Conservation (phyloP, 2,329 filamentous ascomycete species). For the Nigrospora sphaerica region DNA sequence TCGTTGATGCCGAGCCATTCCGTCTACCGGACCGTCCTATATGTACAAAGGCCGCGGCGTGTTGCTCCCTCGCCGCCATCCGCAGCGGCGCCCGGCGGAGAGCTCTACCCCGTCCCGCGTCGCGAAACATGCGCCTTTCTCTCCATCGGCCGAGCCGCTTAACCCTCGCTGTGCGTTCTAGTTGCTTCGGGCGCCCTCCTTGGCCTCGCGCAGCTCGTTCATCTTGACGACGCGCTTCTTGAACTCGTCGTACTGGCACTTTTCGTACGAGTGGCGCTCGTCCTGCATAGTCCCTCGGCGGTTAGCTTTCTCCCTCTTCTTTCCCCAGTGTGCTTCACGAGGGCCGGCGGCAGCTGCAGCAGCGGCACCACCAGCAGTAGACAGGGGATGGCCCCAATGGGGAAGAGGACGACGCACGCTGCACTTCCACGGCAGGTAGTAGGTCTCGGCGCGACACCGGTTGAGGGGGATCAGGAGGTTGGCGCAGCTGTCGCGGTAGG, state of each 20-base stretch:
- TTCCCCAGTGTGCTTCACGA: neutral
- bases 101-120: neutral
- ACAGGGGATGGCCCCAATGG: neutral
- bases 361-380: too few relatives aligned
- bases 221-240: slow-evolving; percentile 98
- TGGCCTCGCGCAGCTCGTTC: slow-evolving; percentile 86
- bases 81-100: neutral
- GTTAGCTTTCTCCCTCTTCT: neutral
- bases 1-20: too few relatives aligned
- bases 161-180: slow-evolving; percentile 25
- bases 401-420: slow-evolving; percentile 54
- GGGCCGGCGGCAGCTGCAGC: neutral
- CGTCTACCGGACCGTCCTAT: neutral
- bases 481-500: slow-evolving; percentile 94
- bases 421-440: slow-evolving; percentile 97
- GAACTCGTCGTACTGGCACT: slow-evolving; percentile 98
- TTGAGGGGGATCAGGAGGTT: slow-evolving; percentile 93
- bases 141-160: too few relatives aligned
- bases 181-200: slow-evolving; percentile 81
- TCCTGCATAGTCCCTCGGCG: slow-evolving; percentile 47
- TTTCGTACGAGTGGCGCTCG: slow-evolving; percentile 96
- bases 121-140: too few relatives aligned
- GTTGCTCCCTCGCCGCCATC: neutral
- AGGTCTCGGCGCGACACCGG: slow-evolving; percentile 84
- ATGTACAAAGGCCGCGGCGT: neutral